phyloP scores from a whole-genome alignment of 306 rosid genomes.

The Gastrolobium villosum region DNA sequence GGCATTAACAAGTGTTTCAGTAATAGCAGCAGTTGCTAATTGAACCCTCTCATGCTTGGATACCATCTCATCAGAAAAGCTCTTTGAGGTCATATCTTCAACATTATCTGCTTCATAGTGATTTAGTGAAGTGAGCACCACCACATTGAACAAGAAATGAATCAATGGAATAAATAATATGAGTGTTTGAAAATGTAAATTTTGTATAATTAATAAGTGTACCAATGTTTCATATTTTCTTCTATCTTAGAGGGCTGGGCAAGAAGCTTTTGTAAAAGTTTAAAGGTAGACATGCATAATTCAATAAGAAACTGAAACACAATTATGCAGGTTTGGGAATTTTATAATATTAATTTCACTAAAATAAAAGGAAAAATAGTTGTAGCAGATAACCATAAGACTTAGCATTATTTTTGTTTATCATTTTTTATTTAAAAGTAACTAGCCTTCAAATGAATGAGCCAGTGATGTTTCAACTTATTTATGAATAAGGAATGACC shows the following conservation, averaged over 20 bases:
- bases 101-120: slow-evolving; percentile 41
- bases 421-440: background rate
- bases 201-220: background rate
- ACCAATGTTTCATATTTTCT: slow-evolving; percentile 23
- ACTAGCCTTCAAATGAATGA: background rate
- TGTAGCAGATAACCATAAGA: background rate
- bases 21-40: slow-evolving; percentile 37
- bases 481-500: background rate
- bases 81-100: slow-evolving; percentile 25
- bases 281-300: slow-evolving; percentile 12
- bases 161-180: slow-evolving; percentile 8
- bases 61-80: slow-evolving; percentile 38
- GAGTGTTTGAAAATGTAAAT: slow-evolving; percentile 1
- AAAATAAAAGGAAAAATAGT: background rate
- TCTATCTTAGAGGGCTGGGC: background rate
- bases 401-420: background rate
- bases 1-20: slow-evolving; percentile 22
- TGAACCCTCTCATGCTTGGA: slow-evolving; percentile 17
- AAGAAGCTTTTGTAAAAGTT: slow-evolving; percentile 5
- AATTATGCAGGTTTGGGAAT: slow-evolving; percentile 24
- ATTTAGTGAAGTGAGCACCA: slow-evolving; percentile 26
- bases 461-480: background rate
- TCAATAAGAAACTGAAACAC: slow-evolving; percentile 25
- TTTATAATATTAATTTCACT: background rate
- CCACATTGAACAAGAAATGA: slow-evolving; percentile 32